A percentile compares a stretch with the other conserved stretches of the same genome.
phyloP scores from a whole-genome alignment of 225 moss, liverwort and hornwort species.

The Physcomitrium patens region DNA sequence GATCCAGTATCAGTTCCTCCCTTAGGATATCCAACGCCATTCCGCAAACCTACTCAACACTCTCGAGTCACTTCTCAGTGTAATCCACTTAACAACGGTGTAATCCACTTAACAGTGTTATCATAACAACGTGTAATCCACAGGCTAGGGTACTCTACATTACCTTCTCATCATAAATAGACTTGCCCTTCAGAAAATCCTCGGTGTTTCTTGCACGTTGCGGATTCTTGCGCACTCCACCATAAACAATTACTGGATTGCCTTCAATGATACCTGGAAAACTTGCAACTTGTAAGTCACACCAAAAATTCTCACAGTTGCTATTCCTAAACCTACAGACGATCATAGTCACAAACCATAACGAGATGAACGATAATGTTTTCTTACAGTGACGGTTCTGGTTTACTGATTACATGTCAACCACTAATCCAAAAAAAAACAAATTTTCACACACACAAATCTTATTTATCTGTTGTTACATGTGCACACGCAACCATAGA shows the following conservation, averaged over 20 bases:
- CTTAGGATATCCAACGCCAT: conserved; percentile 55
- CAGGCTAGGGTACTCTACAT: neutral
- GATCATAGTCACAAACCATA: neutral
- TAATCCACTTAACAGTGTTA: neutral
- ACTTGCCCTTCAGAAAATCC: conserved; percentile 64
- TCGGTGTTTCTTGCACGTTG: conserved; percentile 75
- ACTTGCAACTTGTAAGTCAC: conserved; percentile 10
- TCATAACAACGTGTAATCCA: no score
- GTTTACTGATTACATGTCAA: neutral
- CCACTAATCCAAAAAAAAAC: no score
- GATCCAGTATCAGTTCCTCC: conserved; percentile 62
- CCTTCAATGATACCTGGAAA: conserved; percentile 49
- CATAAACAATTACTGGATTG: conserved; percentile 74
- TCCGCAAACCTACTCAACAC: conserved; percentile 54
- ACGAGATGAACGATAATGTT: neutral
- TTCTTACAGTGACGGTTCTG: neutral
- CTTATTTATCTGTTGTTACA: no score
- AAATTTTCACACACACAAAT: no score
- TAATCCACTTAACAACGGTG: neutral
- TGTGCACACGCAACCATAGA: no score
- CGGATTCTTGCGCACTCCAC: conserved; percentile 76
- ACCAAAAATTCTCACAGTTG: conserved; percentile 5
- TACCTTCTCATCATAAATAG: conserved; percentile 58
- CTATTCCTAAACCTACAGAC: neutral
- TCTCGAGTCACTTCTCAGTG: neutral